Percentiles rank a stretch among this genome's conserved stretches.
Conservation (phyloP, 169 alveolate genomes). For the Babesia bovis region DNA sequence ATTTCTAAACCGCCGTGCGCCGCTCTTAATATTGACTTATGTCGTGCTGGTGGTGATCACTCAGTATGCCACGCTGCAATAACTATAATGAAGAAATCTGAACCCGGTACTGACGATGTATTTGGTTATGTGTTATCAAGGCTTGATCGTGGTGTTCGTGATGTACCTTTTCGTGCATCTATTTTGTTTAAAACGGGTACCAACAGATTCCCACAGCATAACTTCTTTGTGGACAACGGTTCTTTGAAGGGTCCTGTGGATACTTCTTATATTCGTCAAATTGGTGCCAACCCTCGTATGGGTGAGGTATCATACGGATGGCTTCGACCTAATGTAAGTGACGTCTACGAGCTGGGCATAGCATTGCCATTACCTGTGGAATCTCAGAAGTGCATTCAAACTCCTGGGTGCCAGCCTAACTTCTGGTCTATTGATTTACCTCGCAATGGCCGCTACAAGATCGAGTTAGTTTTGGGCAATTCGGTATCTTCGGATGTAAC, state of each 20-base stretch:
- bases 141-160: conserved; percentile 3
- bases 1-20: conserved; percentile 26
- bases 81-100: not conserved
- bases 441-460: conserved; percentile 55
- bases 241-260: conserved; percentile 30
- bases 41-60: conserved; percentile 14
- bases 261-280: conserved; percentile 15
- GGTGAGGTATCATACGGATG: conserved; percentile 48
- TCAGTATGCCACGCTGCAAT: conserved; percentile 21
- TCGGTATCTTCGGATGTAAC: not conserved
- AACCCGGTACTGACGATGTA: not conserved
- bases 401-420: conserved; percentile 59
- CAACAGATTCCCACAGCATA: conserved; percentile 32
- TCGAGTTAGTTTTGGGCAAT: conserved; percentile 51
- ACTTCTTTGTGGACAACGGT: conserved; percentile 30
- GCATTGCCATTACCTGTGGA: conserved; percentile 60
- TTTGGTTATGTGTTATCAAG: conserved; percentile 28
- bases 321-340: conserved; percentile 28
- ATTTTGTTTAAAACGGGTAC: conserved; percentile 25
- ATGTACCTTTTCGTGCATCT: conserved; percentile 10
- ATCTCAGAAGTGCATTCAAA: conserved; percentile 44
- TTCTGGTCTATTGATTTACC: conserved; percentile 70
- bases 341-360: conserved; percentile 33
- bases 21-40: conserved; percentile 26
- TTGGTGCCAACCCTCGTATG: conserved; percentile 25